Base-by-base conservation (phyloP, 2,329 filamentous ascomycete species). In the Colletotrichum liriopes region DNA sequence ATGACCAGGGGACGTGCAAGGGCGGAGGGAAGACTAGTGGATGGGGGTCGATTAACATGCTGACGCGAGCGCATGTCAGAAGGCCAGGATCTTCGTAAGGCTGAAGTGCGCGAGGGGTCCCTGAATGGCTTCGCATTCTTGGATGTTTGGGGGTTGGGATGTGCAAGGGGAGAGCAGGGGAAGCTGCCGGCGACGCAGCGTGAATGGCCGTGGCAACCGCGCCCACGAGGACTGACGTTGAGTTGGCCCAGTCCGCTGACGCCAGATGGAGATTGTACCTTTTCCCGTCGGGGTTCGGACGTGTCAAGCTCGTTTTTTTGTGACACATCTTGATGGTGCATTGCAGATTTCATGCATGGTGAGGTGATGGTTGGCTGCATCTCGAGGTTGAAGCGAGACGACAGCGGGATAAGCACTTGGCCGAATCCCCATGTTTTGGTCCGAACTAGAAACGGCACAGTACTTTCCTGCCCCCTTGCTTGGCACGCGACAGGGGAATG, bases 1-100 rank as follows among this genome's bases (percentile, higher is more conserved):
- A 67, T 58, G 60, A 69, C 61, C 58, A 55, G 71, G 72, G 61
- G 39, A 41, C 14, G 37, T 23, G 20, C 29, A 52, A 45, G 56
- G 37, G 43, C 14, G 41, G 20, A 45, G 32, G 45, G 26, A n/a
- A 18, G 35, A n/a, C 71, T 72, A 74, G 71, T 61, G 67, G 64
- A 54, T 62, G 60, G 43, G 58, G 55, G 47, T 32, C 52, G 64
- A 73, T 71, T 66, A 71, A 67, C 58, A 65, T 71, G 66, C 66
- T 74, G 63, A 67, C 70, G 51, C 51, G 65, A 69, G 56, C 52
- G 62, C 58, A 59, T 49, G 58, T 43, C 41, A 39, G 62, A 61
- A 43, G 55, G 45, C 62, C 55, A 54, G 59, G 71, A 71, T 74
- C 59, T 73, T 72, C 62, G 63, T 74, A 74, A 74, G 73, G 73